phyloP scores from a whole-genome alignment of 768 basidiomycete genomes.

The Artomyces pyxidatus region DNA sequence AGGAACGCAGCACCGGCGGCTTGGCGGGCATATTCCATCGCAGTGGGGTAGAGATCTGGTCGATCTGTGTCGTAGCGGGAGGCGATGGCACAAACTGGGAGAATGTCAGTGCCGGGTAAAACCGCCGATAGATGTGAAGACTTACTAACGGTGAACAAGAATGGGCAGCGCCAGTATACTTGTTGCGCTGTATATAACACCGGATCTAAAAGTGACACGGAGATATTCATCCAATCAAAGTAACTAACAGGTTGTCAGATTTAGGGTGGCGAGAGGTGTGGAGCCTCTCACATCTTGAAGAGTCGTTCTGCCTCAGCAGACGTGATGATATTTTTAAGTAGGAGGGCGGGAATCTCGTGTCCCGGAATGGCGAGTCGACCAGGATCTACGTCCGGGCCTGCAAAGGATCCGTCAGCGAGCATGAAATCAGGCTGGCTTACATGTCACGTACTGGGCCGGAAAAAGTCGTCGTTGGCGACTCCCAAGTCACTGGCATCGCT shows the following conservation, averaged over 20 bases:
- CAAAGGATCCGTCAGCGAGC: neutral
- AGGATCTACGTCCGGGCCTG: slow-evolving; percentile 8
- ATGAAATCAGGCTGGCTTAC: neutral
- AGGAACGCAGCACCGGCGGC: slow-evolving; percentile 73
- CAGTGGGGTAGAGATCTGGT: slow-evolving; percentile 60
- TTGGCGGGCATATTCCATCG: slow-evolving; percentile 68
- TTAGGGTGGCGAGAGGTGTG: neutral
- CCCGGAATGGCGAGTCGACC: slow-evolving; percentile 8
- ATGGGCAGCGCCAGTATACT: slow-evolving; percentile 78
- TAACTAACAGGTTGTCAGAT: slow-evolving; percentile 9
- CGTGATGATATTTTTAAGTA: slow-evolving; percentile 16
- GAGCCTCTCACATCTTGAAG: slow-evolving; percentile 14
- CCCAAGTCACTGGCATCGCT: slow-evolving; percentile 22
- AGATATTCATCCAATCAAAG: slow-evolving; percentile 72
- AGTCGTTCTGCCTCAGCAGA: slow-evolving; percentile 14
- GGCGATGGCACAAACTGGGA: slow-evolving; percentile 76
- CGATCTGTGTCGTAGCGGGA: slow-evolving; percentile 68
- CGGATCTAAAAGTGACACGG: slow-evolving; percentile 76
- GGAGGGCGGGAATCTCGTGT: slow-evolving; percentile 9
- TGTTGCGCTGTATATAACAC: slow-evolving; percentile 78
- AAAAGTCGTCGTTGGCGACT: slow-evolving; percentile 63
- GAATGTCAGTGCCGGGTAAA: neutral
- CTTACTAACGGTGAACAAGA: slow-evolving; percentile 88
- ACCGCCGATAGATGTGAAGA: slow-evolving; percentile 16
- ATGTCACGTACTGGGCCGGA: slow-evolving; percentile 31